Evolutionary conservation across 345 rosid genomes (phyloP).

Genomic region (Camelina hispida): DNA sequence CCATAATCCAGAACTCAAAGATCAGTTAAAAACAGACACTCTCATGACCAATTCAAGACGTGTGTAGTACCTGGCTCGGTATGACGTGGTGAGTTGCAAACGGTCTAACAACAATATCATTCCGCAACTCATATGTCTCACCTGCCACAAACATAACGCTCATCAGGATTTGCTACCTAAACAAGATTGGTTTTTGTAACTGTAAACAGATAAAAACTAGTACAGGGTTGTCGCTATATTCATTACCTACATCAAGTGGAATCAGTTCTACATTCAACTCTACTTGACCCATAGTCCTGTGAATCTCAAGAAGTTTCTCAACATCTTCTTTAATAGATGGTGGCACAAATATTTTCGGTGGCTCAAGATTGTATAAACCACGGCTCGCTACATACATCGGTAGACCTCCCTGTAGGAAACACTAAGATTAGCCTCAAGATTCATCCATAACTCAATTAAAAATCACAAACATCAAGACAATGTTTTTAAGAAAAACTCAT

Average conservation of each 20-base stretch:
- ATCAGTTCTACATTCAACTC: slow-evolving; percentile 79
- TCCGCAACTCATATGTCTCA: slow-evolving; percentile 88
- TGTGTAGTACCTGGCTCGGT: slow-evolving; percentile 77
- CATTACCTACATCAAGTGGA: slow-evolving; percentile 79
- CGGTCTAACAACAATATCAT: slow-evolving; percentile 83
- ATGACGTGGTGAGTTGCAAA: slow-evolving; percentile 88
- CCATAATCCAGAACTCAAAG: slow-evolving; percentile 16
- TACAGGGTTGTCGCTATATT: background rate
- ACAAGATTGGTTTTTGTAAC: background rate
- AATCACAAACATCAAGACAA: background rate
- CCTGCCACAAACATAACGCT: slow-evolving; percentile 53
- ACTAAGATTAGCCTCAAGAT: background rate
- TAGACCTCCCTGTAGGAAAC: slow-evolving; percentile 66
- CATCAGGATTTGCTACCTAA: slow-evolving; percentile 20
- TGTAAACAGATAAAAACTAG: background rate
- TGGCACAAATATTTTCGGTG: slow-evolving; percentile 85
- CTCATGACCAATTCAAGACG: background rate
- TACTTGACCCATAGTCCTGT: slow-evolving; percentile 82
- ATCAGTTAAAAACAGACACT: slow-evolving; percentile 11
- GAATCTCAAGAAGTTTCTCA: slow-evolving; percentile 81
- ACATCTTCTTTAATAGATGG: slow-evolving; percentile 85
- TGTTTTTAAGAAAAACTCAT: background rate
- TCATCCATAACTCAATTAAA: background rate
- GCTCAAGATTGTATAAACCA: slow-evolving; percentile 85
- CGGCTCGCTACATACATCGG: slow-evolving; percentile 95